Evolutionary conservation across 495 filamentous ascomycete genomes (phyloP), one percentile per base, ranked within the genome.

Genomic region (Penicillium angulare): DNA sequence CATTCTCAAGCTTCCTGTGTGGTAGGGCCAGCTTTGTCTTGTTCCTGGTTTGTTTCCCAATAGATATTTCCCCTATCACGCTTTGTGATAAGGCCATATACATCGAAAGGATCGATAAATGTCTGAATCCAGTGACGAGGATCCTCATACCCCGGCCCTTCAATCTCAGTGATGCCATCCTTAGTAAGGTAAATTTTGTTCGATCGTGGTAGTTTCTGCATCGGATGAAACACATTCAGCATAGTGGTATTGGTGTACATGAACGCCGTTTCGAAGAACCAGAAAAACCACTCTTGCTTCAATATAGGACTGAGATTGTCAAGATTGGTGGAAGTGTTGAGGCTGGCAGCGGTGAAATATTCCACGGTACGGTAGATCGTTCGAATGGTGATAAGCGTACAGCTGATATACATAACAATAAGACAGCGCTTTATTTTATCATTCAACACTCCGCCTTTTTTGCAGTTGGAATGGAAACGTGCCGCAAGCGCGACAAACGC

Each of bases 271-370:
- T 89, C 87, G 52, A 89, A 89, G 27, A 89, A 71, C 67, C 80
- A 89, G 60, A 89, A 88, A 61, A 81, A 88, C 79, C 81, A 85
- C 61, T 90, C 86, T 43, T 86, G 79, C 21, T 80, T 78, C 36
- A 86, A 44, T 27, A 86, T 65, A 0, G 82, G 80, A 27, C 74
- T 81, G 39, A 78, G 60, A 5, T 74, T 23, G 7, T 67, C 20
- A 21, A 66, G 47, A 35, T 79, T 72, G n/a, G 35, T 61, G 53
- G 45, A 44, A 9, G 70, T 39, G 59, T 61, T 64, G 49, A 70
- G 27, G 54, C 67, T 59, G 45, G 61, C 72, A 41, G 79, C 81
- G 5, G 55, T 62, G 36, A 75, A 79, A 59, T 84, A 86, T 53
- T 89, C 85, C 35, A 85, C 78, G 0, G 82, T 79, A 7, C 87